Conservation (phyloP, 345 rosid species). For the Syzygium oleosum region DNA sequence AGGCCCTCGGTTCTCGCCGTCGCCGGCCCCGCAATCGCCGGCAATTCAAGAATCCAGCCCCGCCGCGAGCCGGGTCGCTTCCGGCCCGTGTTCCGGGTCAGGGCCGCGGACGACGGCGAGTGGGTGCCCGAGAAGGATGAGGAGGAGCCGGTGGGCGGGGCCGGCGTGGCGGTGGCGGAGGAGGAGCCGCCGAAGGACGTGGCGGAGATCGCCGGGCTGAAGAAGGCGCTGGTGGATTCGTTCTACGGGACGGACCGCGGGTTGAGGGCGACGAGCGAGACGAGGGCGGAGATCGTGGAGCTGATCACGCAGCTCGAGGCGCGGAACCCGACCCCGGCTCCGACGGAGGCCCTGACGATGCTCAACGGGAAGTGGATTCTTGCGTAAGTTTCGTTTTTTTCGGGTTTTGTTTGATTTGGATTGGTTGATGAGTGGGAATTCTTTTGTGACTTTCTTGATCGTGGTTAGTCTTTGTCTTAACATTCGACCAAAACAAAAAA, state of each 20-base stretch:
- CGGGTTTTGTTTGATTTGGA: background rate
- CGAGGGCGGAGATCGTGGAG: slow-evolving; percentile 84
- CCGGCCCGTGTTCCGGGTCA: slow-evolving; percentile 2
- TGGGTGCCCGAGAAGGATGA: slow-evolving; percentile 5
- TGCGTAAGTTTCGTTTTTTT: slow-evolving; percentile 38
- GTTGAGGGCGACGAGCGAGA: slow-evolving; percentile 61
- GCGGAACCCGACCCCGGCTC: slow-evolving; percentile 78
- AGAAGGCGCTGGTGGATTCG: slow-evolving; percentile 56
- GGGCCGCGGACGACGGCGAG: slow-evolving; percentile 5
- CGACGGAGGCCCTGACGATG: slow-evolving; percentile 66
- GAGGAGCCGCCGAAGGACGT: slow-evolving; percentile 12
- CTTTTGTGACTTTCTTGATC: background rate
- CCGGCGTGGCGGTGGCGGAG: slow-evolving; percentile 5
- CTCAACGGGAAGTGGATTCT: slow-evolving; percentile 96
- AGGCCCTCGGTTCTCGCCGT: background rate
- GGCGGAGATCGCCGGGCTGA: slow-evolving; percentile 46
- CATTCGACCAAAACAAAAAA: too few species aligned
- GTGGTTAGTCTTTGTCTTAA: background rate
- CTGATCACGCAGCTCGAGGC: slow-evolving; percentile 83
- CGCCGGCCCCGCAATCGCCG: background rate
- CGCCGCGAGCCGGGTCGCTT: background rate
- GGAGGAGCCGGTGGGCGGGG: slow-evolving; percentile 8
- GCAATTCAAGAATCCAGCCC: background rate
- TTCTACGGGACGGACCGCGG: slow-evolving; percentile 82
- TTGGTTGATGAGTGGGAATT: background rate